phyloP scores from a whole-genome alignment of 306 rosid species.

The Begonia loranthoides region DNA sequence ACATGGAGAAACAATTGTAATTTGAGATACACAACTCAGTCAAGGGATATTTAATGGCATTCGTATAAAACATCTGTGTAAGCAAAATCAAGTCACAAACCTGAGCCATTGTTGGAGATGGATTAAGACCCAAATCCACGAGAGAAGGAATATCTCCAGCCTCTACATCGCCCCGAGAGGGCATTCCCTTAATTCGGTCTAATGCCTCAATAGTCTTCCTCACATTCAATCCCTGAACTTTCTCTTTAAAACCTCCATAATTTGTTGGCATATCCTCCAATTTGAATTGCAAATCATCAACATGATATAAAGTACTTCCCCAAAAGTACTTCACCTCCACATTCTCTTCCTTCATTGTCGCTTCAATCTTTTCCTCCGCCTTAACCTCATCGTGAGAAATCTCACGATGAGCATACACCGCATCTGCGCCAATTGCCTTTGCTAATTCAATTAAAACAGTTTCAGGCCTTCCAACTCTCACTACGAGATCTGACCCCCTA shows the following conservation, averaged over 20 bases:
- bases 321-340: slow-evolving; percentile 83
- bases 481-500: slow-evolving; percentile 81
- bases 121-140: slow-evolving; percentile 69
- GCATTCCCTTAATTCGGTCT: slow-evolving; percentile 83
- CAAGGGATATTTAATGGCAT: no score
- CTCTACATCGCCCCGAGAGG: slow-evolving; percentile 79
- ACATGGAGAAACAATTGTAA: no score
- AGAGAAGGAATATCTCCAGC: slow-evolving; percentile 80
- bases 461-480: slow-evolving; percentile 79
- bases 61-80: no score
- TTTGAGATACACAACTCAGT: no score
- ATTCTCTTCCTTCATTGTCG: slow-evolving; percentile 71
- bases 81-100: slow-evolving; percentile 36
- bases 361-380: slow-evolving; percentile 62
- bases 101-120: slow-evolving; percentile 58
- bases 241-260: slow-evolving; percentile 74
- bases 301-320: slow-evolving; percentile 87
- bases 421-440: slow-evolving; percentile 77
- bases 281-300: slow-evolving; percentile 72
- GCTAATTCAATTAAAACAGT: slow-evolving; percentile 63
- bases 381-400: slow-evolving; percentile 79
- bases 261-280: slow-evolving; percentile 84
- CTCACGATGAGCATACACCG: slow-evolving; percentile 63
- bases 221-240: slow-evolving; percentile 56
- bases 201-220: slow-evolving; percentile 78